Conservation (phyloP, 805 yeast genomes). For the Candida takata region DNA sequence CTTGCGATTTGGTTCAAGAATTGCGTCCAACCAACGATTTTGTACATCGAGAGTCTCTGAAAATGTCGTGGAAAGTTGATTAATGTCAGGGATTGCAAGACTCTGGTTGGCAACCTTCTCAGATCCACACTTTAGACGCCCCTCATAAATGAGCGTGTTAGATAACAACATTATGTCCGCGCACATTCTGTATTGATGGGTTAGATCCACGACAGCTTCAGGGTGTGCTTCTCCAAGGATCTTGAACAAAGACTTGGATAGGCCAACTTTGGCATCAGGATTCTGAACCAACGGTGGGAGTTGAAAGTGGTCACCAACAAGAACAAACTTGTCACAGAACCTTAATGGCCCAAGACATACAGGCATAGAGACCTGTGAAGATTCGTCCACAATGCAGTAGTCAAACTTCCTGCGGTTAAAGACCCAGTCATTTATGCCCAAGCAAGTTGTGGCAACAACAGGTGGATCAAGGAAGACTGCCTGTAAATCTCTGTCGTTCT, state of each 20-base stretch:
- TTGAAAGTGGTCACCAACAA: conserved; percentile 97
- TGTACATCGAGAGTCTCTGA: conserved; percentile 1
- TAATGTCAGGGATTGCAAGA: conserved; percentile 40
- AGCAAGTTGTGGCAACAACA: conserved; percentile 84
- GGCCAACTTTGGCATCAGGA: conserved; percentile 51
- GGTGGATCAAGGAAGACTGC: conserved; percentile 46
- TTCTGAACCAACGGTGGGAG: conserved; percentile 81
- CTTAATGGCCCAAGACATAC: conserved; percentile 83
- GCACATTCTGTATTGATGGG: conserved; percentile 90
- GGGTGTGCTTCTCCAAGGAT: conserved; percentile 69
- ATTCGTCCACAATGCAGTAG: conserved; percentile 93
- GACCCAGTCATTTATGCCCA: conserved; percentile 62
- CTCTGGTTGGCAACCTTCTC: conserved; percentile 51
- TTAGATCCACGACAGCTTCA: conserved; percentile 63
- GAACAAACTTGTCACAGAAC: conserved; percentile 67
- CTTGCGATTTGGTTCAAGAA: conserved; percentile 46
- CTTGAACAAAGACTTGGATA: conserved; percentile 73
- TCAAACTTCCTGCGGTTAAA: conserved; percentile 63
- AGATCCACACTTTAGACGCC: conserved; percentile 70
- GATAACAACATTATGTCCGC: conserved; percentile 79
- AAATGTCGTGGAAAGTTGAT: conserved; percentile 5
- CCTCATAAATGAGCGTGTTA: conserved; percentile 71
- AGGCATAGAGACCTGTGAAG: conserved; percentile 92
- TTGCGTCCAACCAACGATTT: conserved; percentile 47
- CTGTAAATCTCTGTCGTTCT: conserved; percentile 39